phyloP scores from a whole-genome alignment of 73 alveolate species.

The Durusdinium trenchii region DNA sequence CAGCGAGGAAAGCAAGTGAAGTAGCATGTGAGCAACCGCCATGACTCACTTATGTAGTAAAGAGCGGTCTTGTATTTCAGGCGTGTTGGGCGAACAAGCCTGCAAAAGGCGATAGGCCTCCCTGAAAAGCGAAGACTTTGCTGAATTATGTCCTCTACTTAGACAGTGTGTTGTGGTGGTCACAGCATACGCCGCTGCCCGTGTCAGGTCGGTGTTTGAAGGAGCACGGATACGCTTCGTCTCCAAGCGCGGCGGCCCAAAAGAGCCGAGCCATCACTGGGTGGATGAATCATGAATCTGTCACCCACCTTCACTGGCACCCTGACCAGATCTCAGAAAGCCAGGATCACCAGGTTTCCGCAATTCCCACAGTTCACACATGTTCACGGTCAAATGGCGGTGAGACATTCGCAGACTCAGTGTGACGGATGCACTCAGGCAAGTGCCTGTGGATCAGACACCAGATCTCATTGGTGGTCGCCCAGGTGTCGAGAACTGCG shows the following conservation, averaged over 20 bases:
- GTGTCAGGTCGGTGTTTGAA: background rate
- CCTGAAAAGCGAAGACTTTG: too few relatives aligned
- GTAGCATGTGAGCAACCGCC: background rate
- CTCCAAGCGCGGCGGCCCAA: conserved; percentile 22
- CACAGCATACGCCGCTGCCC: background rate
- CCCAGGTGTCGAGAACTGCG: conserved; percentile 59
- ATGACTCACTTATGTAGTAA: background rate
- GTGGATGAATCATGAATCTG: too few relatives aligned
- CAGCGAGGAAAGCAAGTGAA: background rate
- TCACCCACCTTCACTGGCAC: too few relatives aligned
- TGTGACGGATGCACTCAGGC: too few relatives aligned
- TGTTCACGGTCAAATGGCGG: too few relatives aligned
- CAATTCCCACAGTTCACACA: too few relatives aligned
- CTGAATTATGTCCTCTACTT: background rate
- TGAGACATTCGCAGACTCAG: too few relatives aligned
- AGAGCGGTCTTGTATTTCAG: background rate
- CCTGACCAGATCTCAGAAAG: too few relatives aligned
- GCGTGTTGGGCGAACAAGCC: background rate
- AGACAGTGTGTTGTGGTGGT: background rate
- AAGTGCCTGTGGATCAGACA: too few relatives aligned
- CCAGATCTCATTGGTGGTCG: conserved; percentile 74
- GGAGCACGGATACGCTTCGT: conserved; percentile 88
- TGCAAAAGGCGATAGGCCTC: too few relatives aligned
- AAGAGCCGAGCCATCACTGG: too few relatives aligned
- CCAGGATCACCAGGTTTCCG: too few relatives aligned